phyloP scores from a whole-genome alignment of 1,139 yeast genomes.

The Hyphopichia burtonii region DNA sequence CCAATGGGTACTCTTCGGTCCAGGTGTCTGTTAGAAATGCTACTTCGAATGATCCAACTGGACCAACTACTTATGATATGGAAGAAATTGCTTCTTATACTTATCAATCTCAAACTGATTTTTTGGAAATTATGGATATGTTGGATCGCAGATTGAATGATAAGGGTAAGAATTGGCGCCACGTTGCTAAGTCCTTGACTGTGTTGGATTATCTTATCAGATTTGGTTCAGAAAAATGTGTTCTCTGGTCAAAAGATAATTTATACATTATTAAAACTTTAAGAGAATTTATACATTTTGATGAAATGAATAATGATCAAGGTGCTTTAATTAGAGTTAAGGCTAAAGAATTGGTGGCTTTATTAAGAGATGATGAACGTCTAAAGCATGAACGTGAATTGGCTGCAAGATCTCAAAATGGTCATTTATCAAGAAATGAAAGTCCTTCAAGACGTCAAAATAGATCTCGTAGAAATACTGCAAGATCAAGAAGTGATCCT shows the following conservation, averaged over 20 bases:
- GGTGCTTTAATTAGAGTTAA: slow-evolving; percentile 89
- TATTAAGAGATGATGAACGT: slow-evolving; percentile 82
- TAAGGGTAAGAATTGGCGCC: slow-evolving; percentile 98
- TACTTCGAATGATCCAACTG: slow-evolving; percentile 85
- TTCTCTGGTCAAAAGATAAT: slow-evolving; percentile 91
- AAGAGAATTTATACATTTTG: slow-evolving; percentile 84
- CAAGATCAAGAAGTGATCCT: slow-evolving; percentile 31
- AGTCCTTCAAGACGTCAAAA: slow-evolving; percentile 24
- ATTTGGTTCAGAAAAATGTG: slow-evolving; percentile 88
- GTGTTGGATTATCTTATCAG: slow-evolving; percentile 86
- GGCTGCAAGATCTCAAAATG: slow-evolving; percentile 29
- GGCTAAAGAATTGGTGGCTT: slow-evolving; percentile 83
- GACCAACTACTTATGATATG: slow-evolving; percentile 82
- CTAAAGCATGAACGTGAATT: slow-evolving; percentile 67
- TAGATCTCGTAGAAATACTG: slow-evolving; percentile 14
- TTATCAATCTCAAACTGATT: slow-evolving; percentile 68
- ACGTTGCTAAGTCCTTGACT: slow-evolving; percentile 87
- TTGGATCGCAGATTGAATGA: slow-evolving; percentile 90
- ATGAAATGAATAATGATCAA: slow-evolving; percentile 79
- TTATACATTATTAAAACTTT: slow-evolving; percentile 85
- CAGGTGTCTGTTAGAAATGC: slow-evolving; percentile 91
- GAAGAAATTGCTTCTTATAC: slow-evolving; percentile 80
- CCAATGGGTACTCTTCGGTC: slow-evolving; percentile 85
- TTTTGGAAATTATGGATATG: slow-evolving; percentile 94
- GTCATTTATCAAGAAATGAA: slow-evolving; percentile 7